These are phyloP conservation scores for Aspergillus conjunctus DNA, from an alignment of 495 filamentous ascomycete species.

Conservation along the genomic window DNA sequence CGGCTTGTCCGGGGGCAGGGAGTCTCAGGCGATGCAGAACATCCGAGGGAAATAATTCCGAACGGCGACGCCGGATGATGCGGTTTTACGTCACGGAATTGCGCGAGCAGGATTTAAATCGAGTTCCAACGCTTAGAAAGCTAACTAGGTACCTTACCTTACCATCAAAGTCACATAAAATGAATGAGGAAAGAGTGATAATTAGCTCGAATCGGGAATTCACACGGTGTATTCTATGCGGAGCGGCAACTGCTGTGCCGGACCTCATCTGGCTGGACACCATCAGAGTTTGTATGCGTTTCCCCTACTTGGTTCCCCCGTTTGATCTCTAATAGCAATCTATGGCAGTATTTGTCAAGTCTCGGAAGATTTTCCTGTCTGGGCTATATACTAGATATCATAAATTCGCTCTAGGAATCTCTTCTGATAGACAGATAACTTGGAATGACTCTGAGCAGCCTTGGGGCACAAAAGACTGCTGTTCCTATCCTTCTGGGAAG, in stretches of 20 bases:
- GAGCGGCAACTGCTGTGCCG: background rate
- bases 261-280: conserved; percentile 4
- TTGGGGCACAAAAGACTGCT: background rate
- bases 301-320: background rate
- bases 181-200: background rate
- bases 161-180: background rate
- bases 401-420: background rate
- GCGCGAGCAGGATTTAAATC: background rate
- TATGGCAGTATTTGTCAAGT: background rate
- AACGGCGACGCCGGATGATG: background rate
- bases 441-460: background rate
- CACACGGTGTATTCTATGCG: conserved; percentile 12
- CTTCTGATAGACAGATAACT: background rate
- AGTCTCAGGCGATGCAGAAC: background rate
- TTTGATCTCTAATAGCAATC: background rate
- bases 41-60: background rate
- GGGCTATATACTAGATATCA: conserved; percentile 1
- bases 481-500: background rate
- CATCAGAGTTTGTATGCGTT: conserved; percentile 2
- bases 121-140: background rate
- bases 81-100: background rate
- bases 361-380: conserved; percentile 1
- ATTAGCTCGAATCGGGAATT: background rate
- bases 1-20: background rate
- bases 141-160: background rate